Conservation (phyloP, 768 basidiomycete species). For the Tulasnella sp. region DNA sequence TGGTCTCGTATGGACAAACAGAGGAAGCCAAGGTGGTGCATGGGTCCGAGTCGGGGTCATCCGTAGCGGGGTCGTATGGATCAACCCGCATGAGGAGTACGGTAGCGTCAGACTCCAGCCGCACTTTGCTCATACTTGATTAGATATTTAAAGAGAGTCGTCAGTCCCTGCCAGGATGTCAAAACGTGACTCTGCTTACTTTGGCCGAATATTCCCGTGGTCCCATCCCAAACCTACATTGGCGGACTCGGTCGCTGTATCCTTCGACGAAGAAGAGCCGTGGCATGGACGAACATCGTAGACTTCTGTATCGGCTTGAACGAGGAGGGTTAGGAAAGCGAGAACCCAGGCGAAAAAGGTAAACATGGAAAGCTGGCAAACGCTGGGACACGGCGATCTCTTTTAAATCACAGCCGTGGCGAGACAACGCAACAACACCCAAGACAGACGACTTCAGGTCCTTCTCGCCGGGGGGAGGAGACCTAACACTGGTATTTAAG, state of each 20-base stretch:
- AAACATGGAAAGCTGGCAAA: not conserved
- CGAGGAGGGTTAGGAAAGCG: not conserved
- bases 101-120: not conserved
- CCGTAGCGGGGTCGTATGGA: not conserved
- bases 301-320: not conserved
- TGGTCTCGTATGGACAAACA: not conserved
- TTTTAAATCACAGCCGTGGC: not conserved
- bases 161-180: not conserved
- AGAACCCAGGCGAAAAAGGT: not conserved
- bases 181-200: not conserved
- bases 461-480: too few species aligned
- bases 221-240: not conserved
- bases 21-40: not conserved
- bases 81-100: not conserved
- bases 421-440: too few species aligned
- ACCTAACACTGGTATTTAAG: too few species aligned
- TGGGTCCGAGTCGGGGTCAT: not conserved
- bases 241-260: not conserved
- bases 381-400: not conserved
- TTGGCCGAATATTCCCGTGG: not conserved
- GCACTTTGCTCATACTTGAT: not conserved
- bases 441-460: too few species aligned
- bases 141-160: not conserved
- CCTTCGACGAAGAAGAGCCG: not conserved
- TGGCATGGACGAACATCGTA: not conserved